Conservation (phyloP, 2,329 filamentous ascomycete genomes). For the Alternaria conjuncta region DNA sequence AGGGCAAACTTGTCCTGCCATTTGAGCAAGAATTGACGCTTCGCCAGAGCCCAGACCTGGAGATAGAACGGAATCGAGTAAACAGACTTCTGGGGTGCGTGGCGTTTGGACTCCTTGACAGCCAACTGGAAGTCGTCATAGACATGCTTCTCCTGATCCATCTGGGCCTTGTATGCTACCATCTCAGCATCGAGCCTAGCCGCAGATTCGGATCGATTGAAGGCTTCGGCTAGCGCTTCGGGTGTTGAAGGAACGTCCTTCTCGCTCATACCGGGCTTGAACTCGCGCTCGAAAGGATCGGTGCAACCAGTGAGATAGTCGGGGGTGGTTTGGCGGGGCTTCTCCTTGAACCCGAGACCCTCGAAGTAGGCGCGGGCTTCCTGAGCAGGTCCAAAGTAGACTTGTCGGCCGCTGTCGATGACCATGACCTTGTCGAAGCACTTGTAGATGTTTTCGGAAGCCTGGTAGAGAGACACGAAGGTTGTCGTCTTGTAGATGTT, state of each 20-base stretch:
- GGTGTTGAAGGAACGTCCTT: conserved; percentile 73
- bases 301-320: conserved; percentile 85
- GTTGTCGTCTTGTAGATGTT: conserved; percentile 84
- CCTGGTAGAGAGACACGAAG: conserved; percentile 86
- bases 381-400: conserved; percentile 73
- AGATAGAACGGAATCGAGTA: conserved; percentile 84
- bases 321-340: conserved; percentile 78
- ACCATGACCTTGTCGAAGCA: conserved; percentile 86
- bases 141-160: conserved; percentile 69
- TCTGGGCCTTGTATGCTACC: conserved; percentile 67
- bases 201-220: conserved; percentile 68
- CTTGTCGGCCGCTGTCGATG: conserved; percentile 76
- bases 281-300: conserved; percentile 82
- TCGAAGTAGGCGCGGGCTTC: conserved; percentile 79
- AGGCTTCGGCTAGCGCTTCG: conserved; percentile 71
- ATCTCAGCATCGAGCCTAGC: conserved; percentile 69
- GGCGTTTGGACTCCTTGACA: conserved; percentile 79
- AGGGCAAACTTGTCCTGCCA: conserved; percentile 85
- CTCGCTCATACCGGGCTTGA: conserved; percentile 69
- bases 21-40: conserved; percentile 84
- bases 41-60: conserved; percentile 83
- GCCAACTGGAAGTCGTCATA: conserved; percentile 79
- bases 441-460: conserved; percentile 80
- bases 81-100: conserved; percentile 73
- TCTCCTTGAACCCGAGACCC: conserved; percentile 73